A percentile compares a stretch with the other conserved stretches of the same genome.
Evolutionary conservation across 176 grass and related monocot genomes (phyloP).

Genomic region (Alloteropsis semialata): DNA sequence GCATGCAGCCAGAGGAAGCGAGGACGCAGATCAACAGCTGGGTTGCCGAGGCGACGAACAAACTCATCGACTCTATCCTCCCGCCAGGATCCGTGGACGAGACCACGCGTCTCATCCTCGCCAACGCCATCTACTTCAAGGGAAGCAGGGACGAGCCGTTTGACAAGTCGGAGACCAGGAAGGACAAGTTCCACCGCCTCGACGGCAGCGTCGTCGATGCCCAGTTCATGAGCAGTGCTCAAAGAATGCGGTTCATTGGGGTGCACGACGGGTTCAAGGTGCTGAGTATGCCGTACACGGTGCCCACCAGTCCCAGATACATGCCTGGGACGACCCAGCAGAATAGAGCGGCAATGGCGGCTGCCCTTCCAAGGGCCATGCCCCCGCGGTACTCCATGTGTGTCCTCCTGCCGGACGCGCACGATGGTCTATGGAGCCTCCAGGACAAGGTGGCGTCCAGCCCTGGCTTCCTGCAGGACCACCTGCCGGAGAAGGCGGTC

Average conservation of each 20-base stretch:
- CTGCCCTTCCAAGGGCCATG: no score
- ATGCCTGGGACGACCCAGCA: no score
- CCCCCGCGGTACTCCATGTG: neutral
- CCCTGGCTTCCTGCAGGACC: no score
- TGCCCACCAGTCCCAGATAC: no score
- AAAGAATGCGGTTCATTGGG: no score
- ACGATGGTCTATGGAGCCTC: neutral
- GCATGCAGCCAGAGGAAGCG: neutral
- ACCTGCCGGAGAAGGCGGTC: no score
- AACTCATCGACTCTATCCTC: constrained; percentile 19
- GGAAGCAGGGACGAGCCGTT: neutral
- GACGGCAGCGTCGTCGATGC: neutral
- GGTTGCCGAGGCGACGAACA: neutral
- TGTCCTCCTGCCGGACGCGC: neutral
- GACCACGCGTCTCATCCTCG: neutral
- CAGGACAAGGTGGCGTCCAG: neutral
- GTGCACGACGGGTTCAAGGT: no score
- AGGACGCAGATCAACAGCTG: neutral
- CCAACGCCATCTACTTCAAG: constrained; percentile 23
- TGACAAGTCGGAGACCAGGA: neutral
- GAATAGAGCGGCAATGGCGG: no score
- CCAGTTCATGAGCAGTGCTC: constrained; percentile 5
- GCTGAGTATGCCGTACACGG: no score
- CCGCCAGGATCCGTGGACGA: neutral
- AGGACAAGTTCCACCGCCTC: constrained; percentile 1